Evolutionary conservation across 805 yeast species (phyloP), one percentile per base, ranked within the genome.

Genomic region (Blastobotrys chiropterorum): DNA sequence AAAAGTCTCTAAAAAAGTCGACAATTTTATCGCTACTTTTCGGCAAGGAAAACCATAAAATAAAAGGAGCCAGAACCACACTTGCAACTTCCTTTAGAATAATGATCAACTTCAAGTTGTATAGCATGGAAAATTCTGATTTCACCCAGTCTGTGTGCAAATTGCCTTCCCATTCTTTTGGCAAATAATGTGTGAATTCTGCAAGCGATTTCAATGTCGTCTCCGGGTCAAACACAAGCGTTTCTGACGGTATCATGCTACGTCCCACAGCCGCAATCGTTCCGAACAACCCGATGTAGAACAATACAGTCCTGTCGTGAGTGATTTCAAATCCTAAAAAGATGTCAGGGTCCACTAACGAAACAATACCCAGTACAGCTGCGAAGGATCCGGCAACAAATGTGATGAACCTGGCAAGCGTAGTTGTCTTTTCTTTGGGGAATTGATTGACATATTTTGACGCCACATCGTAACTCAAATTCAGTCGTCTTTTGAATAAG

Each of bases 181-280:
- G 99, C 48, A 89, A 67, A 65, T 88, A 94, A 66, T 94, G 99
- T 0, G 99, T 94, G 65, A 79, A 89, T 60, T 83, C 86, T 0
- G 94, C 82, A 34, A 92, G 89, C 54, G 84, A 82, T 52, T 82
- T 72, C 53, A 94, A 67, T n/a, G 89, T 82, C 1, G 86, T 84
- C 61, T 92, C 98, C 0, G 99, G 97, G 58, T 92, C 97, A 68
- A 88, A 92, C n/a, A 87, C 88, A 22, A 75, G 74, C 52, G 79
- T 76, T 44, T 81, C 85, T 34, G 77, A 79, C 0, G 87, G 80
- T 20, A 85, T 75, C 48, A 90, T 76, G 47, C 83, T 80, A 49
- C 90, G 79, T 11, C 94, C 80, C 0, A 90, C 72, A 0, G 98
- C 96, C 78, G 95, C 86, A 1, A 90, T 67, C 0, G 97, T 83